A percentile compares a stretch with the other conserved stretches of the same genome.
These are phyloP conservation scores for Penicillium capsulatum DNA, from an alignment of 2,329 filamentous ascomycete species.

Conservation along the genomic window DNA sequence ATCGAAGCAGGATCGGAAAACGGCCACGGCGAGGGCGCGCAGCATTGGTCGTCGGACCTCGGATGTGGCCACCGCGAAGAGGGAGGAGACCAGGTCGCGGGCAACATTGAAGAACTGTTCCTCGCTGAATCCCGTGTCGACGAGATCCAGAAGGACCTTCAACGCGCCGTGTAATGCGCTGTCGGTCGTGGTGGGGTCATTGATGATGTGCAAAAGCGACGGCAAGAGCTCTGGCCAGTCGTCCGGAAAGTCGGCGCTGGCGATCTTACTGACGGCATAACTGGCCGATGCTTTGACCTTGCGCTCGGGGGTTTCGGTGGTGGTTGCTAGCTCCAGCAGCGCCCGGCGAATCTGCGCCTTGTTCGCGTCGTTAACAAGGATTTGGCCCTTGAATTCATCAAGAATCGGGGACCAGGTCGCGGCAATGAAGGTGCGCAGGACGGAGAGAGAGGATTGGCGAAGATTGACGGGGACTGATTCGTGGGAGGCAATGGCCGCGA, in stretches of 20 bases:
- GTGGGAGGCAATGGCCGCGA: constrained; percentile 77
- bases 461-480: constrained; percentile 67
- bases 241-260: constrained; percentile 86
- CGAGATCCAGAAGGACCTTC: constrained; percentile 79
- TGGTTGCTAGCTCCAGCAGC: constrained; percentile 73
- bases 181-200: constrained; percentile 63
- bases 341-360: constrained; percentile 69
- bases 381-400: constrained; percentile 63
- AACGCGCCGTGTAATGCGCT: constrained; percentile 82
- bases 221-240: constrained; percentile 89
- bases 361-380: constrained; percentile 67
- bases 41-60: constrained; percentile 69
- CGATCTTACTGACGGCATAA: constrained; percentile 89
- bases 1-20: constrained; percentile 89
- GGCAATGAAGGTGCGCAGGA: constrained; percentile 77
- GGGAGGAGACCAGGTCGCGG: constrained; percentile 73
- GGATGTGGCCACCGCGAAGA: constrained; percentile 78
- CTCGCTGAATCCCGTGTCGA: constrained; percentile 90
- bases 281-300: constrained; percentile 88
- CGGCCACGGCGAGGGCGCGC: constrained; percentile 78
- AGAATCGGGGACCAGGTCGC: constrained; percentile 76
- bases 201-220: constrained; percentile 69
- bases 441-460: constrained; percentile 76
- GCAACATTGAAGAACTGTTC: constrained; percentile 93
- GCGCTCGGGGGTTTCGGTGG: constrained; percentile 65